These are phyloP conservation scores for Suzukiozyma palmioleophila DNA, from an alignment of 1,139 yeast genomes.

Conservation along the genomic window DNA sequence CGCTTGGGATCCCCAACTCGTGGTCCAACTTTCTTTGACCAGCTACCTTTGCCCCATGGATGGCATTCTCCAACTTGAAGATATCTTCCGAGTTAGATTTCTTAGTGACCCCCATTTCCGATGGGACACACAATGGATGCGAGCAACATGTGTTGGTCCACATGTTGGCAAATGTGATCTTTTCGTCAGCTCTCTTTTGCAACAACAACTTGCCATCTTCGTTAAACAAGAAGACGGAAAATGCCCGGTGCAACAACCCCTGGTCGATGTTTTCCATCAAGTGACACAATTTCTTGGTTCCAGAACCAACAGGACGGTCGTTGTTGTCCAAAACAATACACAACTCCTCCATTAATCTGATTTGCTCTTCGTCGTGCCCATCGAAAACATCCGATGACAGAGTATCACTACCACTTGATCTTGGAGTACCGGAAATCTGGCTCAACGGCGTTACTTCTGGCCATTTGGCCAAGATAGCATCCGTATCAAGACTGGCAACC, in stretches of 20 bases:
- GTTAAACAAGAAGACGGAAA: constrained; percentile 87
- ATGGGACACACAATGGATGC: constrained; percentile 83
- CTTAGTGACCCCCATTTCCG: constrained; percentile 61
- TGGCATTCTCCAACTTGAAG: constrained; percentile 43
- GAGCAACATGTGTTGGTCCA: constrained; percentile 99
- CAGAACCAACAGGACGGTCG: constrained; percentile 87
- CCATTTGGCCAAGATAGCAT: constrained; percentile 53
- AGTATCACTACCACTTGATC: constrained; percentile 24
- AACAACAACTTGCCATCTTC: constrained; percentile 69
- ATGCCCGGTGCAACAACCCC: constrained; percentile 92
- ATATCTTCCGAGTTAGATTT: constrained; percentile 31
- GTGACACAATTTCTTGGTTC: constrained; percentile 90
- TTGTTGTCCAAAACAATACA: constrained; percentile 89
- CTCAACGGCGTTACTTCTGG: constrained; percentile 58
- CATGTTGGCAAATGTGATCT: constrained; percentile 91
- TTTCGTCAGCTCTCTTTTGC: constrained; percentile 94
- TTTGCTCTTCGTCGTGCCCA: constrained; percentile 94
- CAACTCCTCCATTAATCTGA: constrained; percentile 90
- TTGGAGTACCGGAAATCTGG: constrained; percentile 44
- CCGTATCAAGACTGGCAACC: constrained; percentile 46
- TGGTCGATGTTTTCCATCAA: constrained; percentile 78
- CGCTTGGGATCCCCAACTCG: constrained; percentile 78
- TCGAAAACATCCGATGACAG: constrained; percentile 43
- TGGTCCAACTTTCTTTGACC: constrained; percentile 90
- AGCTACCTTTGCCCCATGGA: constrained; percentile 79